Evolutionary conservation across 1,139 yeast genomes (phyloP).

Genomic region (Debaryomyces robertsiae): DNA sequence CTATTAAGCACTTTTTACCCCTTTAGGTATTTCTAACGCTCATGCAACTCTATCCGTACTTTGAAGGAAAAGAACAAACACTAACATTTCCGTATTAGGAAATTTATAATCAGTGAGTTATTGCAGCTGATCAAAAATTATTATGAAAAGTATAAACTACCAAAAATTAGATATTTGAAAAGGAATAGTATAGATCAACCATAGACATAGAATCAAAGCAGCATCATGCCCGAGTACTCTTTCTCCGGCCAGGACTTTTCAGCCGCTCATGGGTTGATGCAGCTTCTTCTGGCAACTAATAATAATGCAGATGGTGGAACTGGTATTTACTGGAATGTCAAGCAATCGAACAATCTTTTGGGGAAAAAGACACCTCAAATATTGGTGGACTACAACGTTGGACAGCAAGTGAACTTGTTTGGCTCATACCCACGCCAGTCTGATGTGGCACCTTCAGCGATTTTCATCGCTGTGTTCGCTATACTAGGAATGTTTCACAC

Average conservation of each 20-base stretch:
- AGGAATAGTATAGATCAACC: not conserved
- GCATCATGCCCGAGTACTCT: too few species aligned
- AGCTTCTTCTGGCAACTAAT: conserved; percentile 30
- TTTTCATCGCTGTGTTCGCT: conserved; percentile 58
- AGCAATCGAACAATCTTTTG: conserved; percentile 29
- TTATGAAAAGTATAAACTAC: not conserved
- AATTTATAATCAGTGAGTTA: conserved; percentile 1
- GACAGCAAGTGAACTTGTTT: conserved; percentile 54
- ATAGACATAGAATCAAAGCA: not conserved
- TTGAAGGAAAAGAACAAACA: not conserved
- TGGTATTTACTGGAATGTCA: conserved; percentile 40
- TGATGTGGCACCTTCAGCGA: conserved; percentile 64
- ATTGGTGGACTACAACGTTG: conserved; percentile 37
- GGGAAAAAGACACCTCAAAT: conserved; percentile 39
- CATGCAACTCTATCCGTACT: not conserved
- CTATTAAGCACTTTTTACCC: too few species aligned
- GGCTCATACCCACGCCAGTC: conserved; percentile 63
- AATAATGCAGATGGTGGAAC: conserved; percentile 56
- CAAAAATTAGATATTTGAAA: not conserved
- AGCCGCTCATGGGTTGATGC: conserved; percentile 36
- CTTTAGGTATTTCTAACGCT: too few species aligned
- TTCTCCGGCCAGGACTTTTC: conserved; percentile 14
- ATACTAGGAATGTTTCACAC: conserved; percentile 52
- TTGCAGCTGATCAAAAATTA: conserved; percentile 5
- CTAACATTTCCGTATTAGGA: conserved; percentile 5